Percentiles rank a stretch among this genome's conserved stretches.
Conservation (phyloP, 139 green algal genomes). For the Axilococcus clingmanii region DNA sequence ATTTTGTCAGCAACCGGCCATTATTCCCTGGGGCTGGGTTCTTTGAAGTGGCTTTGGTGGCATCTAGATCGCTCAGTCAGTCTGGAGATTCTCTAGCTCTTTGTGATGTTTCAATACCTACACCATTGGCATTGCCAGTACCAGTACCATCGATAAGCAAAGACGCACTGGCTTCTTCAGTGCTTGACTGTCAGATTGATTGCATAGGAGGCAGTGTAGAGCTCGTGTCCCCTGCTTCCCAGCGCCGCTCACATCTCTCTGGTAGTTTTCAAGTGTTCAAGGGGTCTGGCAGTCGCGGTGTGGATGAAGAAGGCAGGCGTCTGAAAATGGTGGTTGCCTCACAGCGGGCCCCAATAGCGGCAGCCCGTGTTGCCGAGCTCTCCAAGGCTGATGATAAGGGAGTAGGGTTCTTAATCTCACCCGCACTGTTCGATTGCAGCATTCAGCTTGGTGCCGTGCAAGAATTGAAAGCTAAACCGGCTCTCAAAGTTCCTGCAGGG, state of each 20-base stretch:
- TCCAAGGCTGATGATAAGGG: no score
- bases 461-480: background rate
- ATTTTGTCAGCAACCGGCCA: conserved; percentile 39
- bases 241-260: no score
- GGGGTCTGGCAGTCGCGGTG: no score
- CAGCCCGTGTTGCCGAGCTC: background rate
- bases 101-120: conserved; percentile 1
- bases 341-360: no score
- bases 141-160: no score
- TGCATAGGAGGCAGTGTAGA: no score
- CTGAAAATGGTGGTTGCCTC: no score
- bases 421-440: conserved; percentile 40
- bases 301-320: no score
- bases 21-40: conserved; percentile 57
- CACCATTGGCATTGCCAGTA: conserved; percentile 17
- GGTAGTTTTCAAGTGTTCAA: no score
- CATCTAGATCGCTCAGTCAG: conserved; percentile 1
- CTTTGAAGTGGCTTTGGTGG: conserved; percentile 46
- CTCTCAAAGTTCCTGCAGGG: conserved; percentile 20
- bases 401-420: conserved; percentile 26
- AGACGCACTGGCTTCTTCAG: no score
- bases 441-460: conserved; percentile 47
- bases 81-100: background rate
- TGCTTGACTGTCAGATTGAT: no score
- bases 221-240: no score